A percentile compares a stretch with the other conserved stretches of the same genome.
These are phyloP conservation scores for Phialophora tarda DNA, from an alignment of 2,329 filamentous ascomycete species.

Conservation along the genomic window DNA sequence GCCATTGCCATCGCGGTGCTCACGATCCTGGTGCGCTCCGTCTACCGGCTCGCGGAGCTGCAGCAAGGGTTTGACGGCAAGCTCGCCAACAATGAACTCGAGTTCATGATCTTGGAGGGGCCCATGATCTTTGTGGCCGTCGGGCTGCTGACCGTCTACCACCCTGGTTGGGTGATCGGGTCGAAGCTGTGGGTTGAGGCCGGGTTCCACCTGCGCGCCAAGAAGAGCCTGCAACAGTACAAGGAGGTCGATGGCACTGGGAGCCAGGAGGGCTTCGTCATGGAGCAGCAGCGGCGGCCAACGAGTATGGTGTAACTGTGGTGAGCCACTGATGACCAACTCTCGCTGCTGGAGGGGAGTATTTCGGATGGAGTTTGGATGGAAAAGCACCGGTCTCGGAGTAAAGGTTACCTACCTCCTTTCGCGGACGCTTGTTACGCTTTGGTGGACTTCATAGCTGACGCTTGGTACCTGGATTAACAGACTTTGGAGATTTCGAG, in stretches of 20 bases:
- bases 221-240: slow-evolving; percentile 10
- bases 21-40: slow-evolving; percentile 53
- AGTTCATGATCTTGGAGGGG: slow-evolving; percentile 60
- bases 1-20: slow-evolving; percentile 46
- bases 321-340: not conserved
- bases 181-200: slow-evolving; percentile 2
- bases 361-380: not conserved
- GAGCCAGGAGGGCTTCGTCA: slow-evolving; percentile 9
- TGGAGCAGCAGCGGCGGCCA: not conserved
- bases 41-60: slow-evolving; percentile 57
- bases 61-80: slow-evolving; percentile 53
- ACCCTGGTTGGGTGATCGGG: slow-evolving; percentile 45
- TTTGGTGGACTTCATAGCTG: no score
- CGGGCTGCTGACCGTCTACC: slow-evolving; percentile 50
- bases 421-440: no score
- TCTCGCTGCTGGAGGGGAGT: not conserved
- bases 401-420: not conserved
- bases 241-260: slow-evolving; percentile 7
- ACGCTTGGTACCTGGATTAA: no score
- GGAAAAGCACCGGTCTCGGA: not conserved
- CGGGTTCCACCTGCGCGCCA: slow-evolving; percentile 13
- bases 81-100: slow-evolving; percentile 55
- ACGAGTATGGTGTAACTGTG: not conserved
- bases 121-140: slow-evolving; percentile 57
- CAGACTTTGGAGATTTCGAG: no score